Percentiles rank a stretch among this genome's conserved stretches.
Conservation (phyloP, 2,329 filamentous ascomycete genomes). For the Rhynchosporium agropyri region DNA sequence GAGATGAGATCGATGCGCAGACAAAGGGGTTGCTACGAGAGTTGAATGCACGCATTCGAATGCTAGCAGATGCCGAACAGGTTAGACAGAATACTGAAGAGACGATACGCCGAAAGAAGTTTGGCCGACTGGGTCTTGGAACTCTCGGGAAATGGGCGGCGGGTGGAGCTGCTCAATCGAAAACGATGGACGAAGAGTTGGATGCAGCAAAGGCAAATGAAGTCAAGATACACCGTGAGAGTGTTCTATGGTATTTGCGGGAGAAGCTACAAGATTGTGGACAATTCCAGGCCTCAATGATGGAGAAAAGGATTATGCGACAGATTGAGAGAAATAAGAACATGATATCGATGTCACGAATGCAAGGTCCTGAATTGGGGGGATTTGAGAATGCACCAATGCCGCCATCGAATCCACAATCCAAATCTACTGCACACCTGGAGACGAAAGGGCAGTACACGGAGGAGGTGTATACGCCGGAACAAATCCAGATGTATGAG, state of each 20-base stretch:
- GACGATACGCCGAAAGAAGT: constrained; percentile 71
- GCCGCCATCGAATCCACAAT: constrained; percentile 25
- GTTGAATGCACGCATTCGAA: constrained; percentile 78
- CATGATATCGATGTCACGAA: constrained; percentile 71
- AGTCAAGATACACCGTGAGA: constrained; percentile 73
- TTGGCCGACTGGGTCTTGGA: constrained; percentile 62
- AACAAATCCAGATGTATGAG: constrained; percentile 92
- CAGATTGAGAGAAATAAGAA: constrained; percentile 90
- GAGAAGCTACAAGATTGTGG: constrained; percentile 75
- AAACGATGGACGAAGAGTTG: constrained; percentile 66
- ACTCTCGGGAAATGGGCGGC: constrained; percentile 66
- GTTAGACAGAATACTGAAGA: constrained; percentile 76
- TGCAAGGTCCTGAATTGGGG: constrained; percentile 36
- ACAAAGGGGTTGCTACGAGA: constrained; percentile 84
- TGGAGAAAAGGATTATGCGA: constrained; percentile 82
- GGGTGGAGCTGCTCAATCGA: constrained; percentile 60
- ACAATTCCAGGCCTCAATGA: constrained; percentile 83
- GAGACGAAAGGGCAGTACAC: constrained; percentile 34
- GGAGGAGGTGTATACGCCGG: constrained; percentile 63
- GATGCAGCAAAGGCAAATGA: constrained; percentile 73
- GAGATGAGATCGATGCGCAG: constrained; percentile 84
- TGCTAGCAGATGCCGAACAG: constrained; percentile 79
- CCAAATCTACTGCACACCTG: constrained; percentile 25
- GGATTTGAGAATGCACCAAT: constrained; percentile 32
- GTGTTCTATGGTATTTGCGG: constrained; percentile 80